These are phyloP conservation scores for Azolla pinnata DNA, from an alignment of 75 land plant genomes.

Conservation along the genomic window DNA sequence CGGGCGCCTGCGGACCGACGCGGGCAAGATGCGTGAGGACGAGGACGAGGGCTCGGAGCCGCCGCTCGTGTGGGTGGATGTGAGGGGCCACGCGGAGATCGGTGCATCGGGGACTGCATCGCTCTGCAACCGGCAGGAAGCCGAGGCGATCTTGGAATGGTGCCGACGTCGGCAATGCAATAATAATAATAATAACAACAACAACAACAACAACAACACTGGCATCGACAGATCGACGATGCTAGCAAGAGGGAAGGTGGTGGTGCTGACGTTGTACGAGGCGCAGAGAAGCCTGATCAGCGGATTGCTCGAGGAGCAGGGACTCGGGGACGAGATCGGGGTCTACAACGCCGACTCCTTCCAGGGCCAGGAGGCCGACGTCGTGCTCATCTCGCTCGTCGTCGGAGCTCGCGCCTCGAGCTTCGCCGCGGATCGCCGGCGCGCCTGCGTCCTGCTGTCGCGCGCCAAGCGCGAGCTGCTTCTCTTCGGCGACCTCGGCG, in stretches of 20 bases:
- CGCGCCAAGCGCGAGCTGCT: not conserved
- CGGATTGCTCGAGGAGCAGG: not conserved
- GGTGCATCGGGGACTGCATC: not conserved
- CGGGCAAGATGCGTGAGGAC: not conserved
- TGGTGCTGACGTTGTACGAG: conserved; percentile 1
- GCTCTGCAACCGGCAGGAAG: not conserved
- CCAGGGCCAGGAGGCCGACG: conserved; percentile 2
- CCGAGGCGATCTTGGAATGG: not conserved
- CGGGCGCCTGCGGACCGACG: not conserved
- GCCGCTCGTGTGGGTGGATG: not conserved
- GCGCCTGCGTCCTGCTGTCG: not conserved
- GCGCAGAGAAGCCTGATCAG: conserved; percentile 5
- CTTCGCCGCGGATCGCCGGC: not conserved
- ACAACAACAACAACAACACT: too few species aligned
- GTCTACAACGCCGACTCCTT: conserved; percentile 1
- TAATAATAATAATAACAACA: too few species aligned
- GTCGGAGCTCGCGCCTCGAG: conserved; percentile 1
- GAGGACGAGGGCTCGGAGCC: not conserved
- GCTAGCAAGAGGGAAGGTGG: not conserved
- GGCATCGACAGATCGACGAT: not conserved
- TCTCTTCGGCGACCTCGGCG: not conserved
- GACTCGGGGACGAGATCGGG: conserved; percentile 2
- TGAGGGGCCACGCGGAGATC: not conserved
- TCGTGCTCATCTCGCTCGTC: not conserved
- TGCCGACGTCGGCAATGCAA: not conserved